Evolutionary conservation across 495 filamentous ascomycete species (phyloP).

Genomic region (Trichoderma gamsii): DNA sequence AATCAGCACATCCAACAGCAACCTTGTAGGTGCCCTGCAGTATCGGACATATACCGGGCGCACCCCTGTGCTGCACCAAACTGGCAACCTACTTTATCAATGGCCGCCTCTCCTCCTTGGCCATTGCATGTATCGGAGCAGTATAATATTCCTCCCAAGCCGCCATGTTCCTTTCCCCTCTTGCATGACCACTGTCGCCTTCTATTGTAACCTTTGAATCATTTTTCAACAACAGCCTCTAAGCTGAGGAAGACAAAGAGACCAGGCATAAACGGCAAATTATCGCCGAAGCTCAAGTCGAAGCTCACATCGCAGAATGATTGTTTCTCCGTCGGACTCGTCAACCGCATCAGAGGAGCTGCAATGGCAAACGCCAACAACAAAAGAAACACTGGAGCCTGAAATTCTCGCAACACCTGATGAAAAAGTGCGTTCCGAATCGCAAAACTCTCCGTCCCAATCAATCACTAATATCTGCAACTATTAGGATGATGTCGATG

Average conservation of each 20-base stretch:
- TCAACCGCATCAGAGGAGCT: not conserved
- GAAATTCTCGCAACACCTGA: not conserved
- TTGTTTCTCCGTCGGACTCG: not conserved
- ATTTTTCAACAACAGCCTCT: too few relatives aligned
- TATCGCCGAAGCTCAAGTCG: not conserved
- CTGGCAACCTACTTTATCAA: too few relatives aligned
- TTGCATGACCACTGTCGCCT: too few relatives aligned
- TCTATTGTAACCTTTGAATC: too few relatives aligned
- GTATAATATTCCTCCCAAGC: too few relatives aligned
- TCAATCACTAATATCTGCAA: not conserved
- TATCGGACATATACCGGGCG: not conserved
- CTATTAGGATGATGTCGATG: not conserved
- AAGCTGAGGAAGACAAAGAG: not conserved
- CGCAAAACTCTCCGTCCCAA: not conserved
- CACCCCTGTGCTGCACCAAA: not conserved
- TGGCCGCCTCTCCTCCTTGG: too few relatives aligned
- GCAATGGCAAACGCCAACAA: not conserved
- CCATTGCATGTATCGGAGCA: too few relatives aligned
- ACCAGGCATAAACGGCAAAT: not conserved
- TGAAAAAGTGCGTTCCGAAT: not conserved
- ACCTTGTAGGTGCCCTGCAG: not conserved
- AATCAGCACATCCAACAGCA: not conserved
- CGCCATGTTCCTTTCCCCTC: too few relatives aligned
- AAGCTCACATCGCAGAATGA: not conserved
- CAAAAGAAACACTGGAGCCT: not conserved